Evolutionary conservation across 164 flowering plant genomes (phyloP), one percentile per base, ranked within the genome.

Genomic region (Vitis amurensis): DNA sequence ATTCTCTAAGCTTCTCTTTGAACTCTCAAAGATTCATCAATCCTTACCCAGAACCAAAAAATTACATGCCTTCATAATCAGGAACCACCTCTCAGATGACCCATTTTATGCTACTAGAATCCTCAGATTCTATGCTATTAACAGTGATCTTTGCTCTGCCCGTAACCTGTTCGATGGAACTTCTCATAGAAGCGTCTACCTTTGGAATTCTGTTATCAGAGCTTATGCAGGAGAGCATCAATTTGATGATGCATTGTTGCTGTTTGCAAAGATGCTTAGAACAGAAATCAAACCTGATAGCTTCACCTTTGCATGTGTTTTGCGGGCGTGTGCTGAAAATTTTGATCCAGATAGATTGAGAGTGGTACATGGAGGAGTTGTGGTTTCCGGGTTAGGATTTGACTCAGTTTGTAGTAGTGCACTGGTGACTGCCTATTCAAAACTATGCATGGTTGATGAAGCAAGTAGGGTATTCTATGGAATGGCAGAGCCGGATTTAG

Each of bases 121-220:
- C 62, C 68, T 84, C 0, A 82, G 91, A 15, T 78, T 86, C 53
- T 94, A 92, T 29, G 88, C 88, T 9, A 7, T 83, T 31, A 86
- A 84, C 65, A 47, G 69, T 30, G 83, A 84, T 47, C 83, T 89
- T 49, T 11, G 30, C 37, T 75, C 81, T 50, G 92, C 97, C 1
- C 88, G 83, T 65, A 66, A 73, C 6, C 31, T 92, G 87, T 94
- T 92, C 69, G 91, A 91, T 19, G 55, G 66, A 84, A 83, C 68
- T 79, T 83, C 89, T 57, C 59, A 77, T 6, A 58, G 80, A 79
- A 90, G 82, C 52, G 83, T 88, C 23, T 94, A 74, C 68, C 89
- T 91, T 5, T 94, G 98, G 97, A 94, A 91, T 70, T 83, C 98
- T 64, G 88, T 90, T 5, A 93, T 93, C 50, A 84, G 98, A 59